A percentile compares a stretch with the other conserved stretches of the same genome.
phyloP scores from a whole-genome alignment of 352 stramenopile genomes.

The Pythium aristosporum region DNA sequence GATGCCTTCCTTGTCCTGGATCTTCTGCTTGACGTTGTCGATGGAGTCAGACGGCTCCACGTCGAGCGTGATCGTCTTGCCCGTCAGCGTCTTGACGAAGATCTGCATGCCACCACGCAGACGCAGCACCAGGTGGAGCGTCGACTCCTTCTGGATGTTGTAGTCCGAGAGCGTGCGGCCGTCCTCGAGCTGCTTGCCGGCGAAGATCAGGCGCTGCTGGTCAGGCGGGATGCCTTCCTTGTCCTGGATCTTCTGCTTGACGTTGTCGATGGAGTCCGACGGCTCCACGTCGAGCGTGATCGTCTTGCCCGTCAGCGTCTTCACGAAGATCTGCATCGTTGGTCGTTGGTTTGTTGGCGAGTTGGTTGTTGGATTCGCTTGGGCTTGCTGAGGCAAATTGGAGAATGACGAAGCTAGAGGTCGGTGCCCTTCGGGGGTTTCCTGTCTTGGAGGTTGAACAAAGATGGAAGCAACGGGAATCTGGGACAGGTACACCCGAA shows the following conservation, averaged over 20 bases:
- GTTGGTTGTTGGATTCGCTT: constrained; percentile 32
- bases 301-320: constrained; percentile 92
- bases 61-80: too few relatives aligned
- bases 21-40: too few relatives aligned
- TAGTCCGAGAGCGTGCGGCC: constrained; percentile 32
- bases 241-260: constrained; percentile 96
- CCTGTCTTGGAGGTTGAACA: constrained; percentile 5
- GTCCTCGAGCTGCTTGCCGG: constrained; percentile 32
- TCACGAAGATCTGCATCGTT: constrained; percentile 75
- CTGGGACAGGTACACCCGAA: constrained; percentile 9
- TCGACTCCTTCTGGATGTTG: constrained; percentile 85
- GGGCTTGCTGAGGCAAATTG: constrained; percentile 3
- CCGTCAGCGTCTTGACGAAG: too few relatives aligned
- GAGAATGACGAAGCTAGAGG: neutral
- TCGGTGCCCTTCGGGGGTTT: neutral
- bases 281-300: constrained; percentile 92
- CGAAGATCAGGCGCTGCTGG: constrained; percentile 95
- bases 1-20: too few relatives aligned
- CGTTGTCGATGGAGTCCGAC: constrained; percentile 92
- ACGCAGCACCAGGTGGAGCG: constrained; percentile 31
- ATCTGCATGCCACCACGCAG: constrained; percentile 17
- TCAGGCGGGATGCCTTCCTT: constrained; percentile 94
- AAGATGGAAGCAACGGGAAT: constrained; percentile 2
- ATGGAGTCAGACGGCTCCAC: too few relatives aligned
- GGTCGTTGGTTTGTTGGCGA: constrained; percentile 21